Conservation (phyloP, 169 alveolate genomes). For the Plasmodium coatneyi region DNA sequence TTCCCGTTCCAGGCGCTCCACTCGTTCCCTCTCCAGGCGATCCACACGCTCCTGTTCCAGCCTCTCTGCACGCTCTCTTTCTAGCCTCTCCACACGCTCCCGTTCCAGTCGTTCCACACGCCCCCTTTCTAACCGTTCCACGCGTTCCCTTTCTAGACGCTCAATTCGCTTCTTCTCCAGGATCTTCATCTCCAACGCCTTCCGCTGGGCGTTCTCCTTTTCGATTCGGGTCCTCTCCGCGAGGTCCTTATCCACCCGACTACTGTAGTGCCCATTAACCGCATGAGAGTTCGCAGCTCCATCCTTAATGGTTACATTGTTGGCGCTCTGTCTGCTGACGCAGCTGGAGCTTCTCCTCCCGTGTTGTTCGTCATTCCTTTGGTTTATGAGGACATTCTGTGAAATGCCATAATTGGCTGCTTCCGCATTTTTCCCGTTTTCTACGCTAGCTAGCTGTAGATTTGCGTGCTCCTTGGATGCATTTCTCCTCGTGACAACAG, state of each 20-base stretch:
- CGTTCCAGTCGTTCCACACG: neutral
- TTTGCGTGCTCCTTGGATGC: neutral
- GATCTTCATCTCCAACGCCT: slow-evolving; percentile 71
- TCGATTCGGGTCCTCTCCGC: slow-evolving; percentile 41
- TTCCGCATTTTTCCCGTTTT: neutral
- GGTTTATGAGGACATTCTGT: slow-evolving; percentile 15
- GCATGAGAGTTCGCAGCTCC: neutral
- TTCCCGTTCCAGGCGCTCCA: neutral
- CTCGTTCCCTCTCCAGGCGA: neutral
- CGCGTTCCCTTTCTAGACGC: slow-evolving; percentile 6
- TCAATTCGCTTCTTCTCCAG: slow-evolving; percentile 46
- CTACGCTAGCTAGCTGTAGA: neutral
- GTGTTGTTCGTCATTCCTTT: slow-evolving; percentile 39
- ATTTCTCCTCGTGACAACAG: neutral
- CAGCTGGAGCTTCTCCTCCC: slow-evolving; percentile 66
- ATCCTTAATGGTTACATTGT: slow-evolving; percentile 10
- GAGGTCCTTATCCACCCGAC: slow-evolving; percentile 21
- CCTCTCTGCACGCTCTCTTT: neutral
- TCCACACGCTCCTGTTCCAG: neutral
- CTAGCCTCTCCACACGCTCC: slow-evolving; percentile 11
- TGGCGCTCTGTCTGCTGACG: slow-evolving; percentile 48
- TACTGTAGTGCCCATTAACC: slow-evolving; percentile 33
- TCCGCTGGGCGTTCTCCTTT: slow-evolving; percentile 46
- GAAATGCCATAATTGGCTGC: neutral
- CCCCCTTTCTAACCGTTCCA: slow-evolving; percentile 11